Evolutionary conservation across 257 asterid genomes (phyloP).

Genomic region (Ehretia macrophylla): DNA sequence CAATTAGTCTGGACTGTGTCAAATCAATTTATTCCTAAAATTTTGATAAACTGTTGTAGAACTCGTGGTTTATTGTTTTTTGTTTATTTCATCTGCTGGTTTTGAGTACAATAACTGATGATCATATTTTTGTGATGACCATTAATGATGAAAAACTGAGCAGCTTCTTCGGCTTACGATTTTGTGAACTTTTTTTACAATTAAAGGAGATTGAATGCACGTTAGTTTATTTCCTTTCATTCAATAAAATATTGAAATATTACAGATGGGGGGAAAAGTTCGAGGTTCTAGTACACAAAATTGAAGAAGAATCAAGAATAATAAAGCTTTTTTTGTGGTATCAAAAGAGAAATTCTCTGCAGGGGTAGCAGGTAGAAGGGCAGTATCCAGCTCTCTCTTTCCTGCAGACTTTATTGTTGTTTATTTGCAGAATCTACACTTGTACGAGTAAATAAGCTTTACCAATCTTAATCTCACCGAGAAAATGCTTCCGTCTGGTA

Average conservation of each 20-base stretch:
- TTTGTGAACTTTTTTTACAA: too few species aligned
- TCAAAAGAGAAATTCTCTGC: neutral
- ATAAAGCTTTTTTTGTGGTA: neutral
- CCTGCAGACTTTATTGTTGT: constrained; percentile 29
- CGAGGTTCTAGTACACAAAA: constrained; percentile 17
- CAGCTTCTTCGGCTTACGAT: too few species aligned
- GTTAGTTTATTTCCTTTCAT: constrained; percentile 10
- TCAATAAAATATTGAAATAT: constrained; percentile 14
- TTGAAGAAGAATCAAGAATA: constrained; percentile 1
- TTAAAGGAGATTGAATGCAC: constrained; percentile 16
- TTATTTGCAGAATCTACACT: constrained; percentile 15
- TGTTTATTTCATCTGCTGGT: neutral
- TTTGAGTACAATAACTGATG: neutral
- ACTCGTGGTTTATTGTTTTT: too few species aligned
- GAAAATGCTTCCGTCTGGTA: too few species aligned
- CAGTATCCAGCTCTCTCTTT: neutral
- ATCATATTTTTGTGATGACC: neutral
- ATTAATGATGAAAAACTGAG: too few species aligned
- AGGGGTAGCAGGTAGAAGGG: neutral
- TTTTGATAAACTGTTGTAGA: neutral
- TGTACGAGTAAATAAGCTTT: constrained; percentile 2
- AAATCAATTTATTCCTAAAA: neutral
- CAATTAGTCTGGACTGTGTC: neutral
- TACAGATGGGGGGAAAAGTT: constrained; percentile 15
- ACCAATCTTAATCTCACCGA: too few species aligned